Evolutionary conservation across 2,329 filamentous ascomycete genomes (phyloP).

Genomic region (Phialophora macrospora): DNA sequence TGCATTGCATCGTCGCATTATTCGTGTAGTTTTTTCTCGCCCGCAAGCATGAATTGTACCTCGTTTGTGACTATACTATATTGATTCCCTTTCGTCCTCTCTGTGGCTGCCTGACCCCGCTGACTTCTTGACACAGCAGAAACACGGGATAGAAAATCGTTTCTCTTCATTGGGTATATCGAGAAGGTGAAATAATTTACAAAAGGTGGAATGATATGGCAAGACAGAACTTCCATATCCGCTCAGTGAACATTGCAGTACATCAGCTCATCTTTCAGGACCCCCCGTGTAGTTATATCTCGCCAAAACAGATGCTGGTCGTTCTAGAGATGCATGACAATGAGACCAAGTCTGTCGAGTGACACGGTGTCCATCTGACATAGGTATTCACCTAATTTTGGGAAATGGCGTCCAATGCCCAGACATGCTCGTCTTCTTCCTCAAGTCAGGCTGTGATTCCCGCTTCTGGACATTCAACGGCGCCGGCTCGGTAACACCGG

Average conservation of each 20-base stretch:
- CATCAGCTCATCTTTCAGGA: background rate
- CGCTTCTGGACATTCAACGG: conserved; percentile 23
- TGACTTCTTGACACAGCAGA: no score
- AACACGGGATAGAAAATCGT: background rate
- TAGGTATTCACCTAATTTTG: conserved; percentile 20
- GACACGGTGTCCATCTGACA: background rate
- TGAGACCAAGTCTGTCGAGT: background rate
- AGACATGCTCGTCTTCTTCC: conserved; percentile 14
- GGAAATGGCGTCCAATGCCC: conserved; percentile 32
- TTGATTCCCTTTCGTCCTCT: background rate
- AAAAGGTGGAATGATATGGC: background rate
- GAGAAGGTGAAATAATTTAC: background rate
- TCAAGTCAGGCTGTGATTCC: conserved; percentile 14
- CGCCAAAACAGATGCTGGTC: background rate
- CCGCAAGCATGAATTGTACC: background rate
- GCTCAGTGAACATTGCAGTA: background rate
- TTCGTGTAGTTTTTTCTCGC: background rate
- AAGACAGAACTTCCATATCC: background rate
- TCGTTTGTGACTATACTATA: background rate
- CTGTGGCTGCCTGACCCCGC: background rate
- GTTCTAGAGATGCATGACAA: background rate
- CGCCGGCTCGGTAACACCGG: conserved; percentile 30
- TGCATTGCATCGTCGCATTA: background rate
- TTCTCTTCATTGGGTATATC: conserved; percentile 1
- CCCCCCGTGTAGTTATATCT: background rate